Evolutionary conservation across 306 rosid species (phyloP).

Genomic region (Lablab purpureus): DNA sequence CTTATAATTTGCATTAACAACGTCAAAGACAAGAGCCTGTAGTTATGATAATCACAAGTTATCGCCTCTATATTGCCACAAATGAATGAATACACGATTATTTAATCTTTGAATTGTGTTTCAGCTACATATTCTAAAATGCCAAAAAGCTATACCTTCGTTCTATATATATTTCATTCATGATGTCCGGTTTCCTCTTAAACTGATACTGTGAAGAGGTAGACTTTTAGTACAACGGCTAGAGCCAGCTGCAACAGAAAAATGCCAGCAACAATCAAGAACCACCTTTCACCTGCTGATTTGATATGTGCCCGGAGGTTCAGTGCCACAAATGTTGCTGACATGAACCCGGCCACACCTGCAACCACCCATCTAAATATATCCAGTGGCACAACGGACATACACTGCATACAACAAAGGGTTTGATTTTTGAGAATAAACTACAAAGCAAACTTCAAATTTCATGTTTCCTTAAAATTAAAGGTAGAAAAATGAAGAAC

Average conservation of each 20-base stretch:
- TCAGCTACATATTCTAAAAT: constrained; percentile 47
- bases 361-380: constrained; percentile 88
- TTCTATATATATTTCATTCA: constrained; percentile 57
- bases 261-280: constrained; percentile 89
- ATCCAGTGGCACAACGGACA: constrained; percentile 83
- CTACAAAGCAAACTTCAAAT: constrained; percentile 8
- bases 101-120: constrained; percentile 43
- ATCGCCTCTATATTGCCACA: constrained; percentile 49
- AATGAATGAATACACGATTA: constrained; percentile 58
- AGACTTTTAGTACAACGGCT: constrained; percentile 78
- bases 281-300: constrained; percentile 94
- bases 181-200: constrained; percentile 51
- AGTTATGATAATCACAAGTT: constrained; percentile 39
- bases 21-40: neutral
- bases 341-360: constrained; percentile 91
- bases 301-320: constrained; percentile 90
- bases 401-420: constrained; percentile 70
- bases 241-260: constrained; percentile 92
- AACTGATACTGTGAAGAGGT: constrained; percentile 81
- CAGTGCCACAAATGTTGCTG: constrained; percentile 89
- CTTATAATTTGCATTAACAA: neutral
- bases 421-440: constrained; percentile 15
- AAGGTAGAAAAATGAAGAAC: constrained; percentile 37
- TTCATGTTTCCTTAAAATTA: neutral
- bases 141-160: constrained; percentile 44